A percentile compares a stretch with the other conserved stretches of the same genome.
phyloP scores from a whole-genome alignment of 768 basidiomycete genomes.

The Pilatotrama ljubarskyi region DNA sequence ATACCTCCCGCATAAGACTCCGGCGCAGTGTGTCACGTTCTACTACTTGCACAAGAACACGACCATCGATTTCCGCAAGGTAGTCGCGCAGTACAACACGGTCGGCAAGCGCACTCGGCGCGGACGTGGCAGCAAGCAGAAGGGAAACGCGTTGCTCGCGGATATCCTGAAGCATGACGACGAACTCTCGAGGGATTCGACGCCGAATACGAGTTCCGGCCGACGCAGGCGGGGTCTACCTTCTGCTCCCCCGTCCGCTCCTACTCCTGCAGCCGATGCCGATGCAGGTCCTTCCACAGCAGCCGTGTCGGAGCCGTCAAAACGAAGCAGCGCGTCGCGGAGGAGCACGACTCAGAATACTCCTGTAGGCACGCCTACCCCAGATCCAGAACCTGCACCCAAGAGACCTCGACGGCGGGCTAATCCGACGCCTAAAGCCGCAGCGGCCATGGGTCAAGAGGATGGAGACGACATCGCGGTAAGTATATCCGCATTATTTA shows the following conservation, averaged over 20 bases:
- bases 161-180: conserved; percentile 82
- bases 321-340: conserved; percentile 32
- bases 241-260: conserved; percentile 1
- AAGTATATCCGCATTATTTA: conserved; percentile 1
- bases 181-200: conserved; percentile 29
- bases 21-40: conserved; percentile 86
- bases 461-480: conserved; percentile 35
- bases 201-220: conserved; percentile 13
- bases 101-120: conserved; percentile 61
- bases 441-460: conserved; percentile 33
- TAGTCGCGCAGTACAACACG: conserved; percentile 64
- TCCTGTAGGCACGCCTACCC: conserved; percentile 50
- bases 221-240: conserved; percentile 13
- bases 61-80: conserved; percentile 80
- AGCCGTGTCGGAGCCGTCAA: conserved; percentile 1
- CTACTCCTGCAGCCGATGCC: not conserved
- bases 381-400: conserved; percentile 68
- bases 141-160: conserved; percentile 76
- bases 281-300: conserved; percentile 3
- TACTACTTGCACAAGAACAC: conserved; percentile 96
- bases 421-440: conserved; percentile 33
- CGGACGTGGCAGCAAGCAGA: conserved; percentile 61
- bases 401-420: conserved; percentile 42
- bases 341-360: conserved; percentile 39
- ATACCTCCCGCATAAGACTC: conserved; percentile 78